Conservation (phyloP, 2,329 filamentous ascomycete species). For the Metarhizium humberi region DNA sequence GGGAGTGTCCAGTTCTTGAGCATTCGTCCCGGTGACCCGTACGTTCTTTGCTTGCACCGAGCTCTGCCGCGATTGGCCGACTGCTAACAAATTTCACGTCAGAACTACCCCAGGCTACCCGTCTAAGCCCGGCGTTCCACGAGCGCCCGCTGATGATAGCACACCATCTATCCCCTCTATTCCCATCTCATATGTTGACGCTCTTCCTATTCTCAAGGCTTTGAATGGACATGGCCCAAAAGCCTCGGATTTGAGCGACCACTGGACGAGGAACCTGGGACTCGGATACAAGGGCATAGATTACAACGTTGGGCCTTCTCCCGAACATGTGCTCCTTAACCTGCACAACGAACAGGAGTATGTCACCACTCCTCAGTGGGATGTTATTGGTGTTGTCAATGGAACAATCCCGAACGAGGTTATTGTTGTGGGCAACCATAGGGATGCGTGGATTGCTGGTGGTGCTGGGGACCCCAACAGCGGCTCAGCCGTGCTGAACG, state of each 20-base stretch:
- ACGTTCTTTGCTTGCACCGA: conserved; percentile 8
- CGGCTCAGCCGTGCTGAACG: conserved; percentile 70
- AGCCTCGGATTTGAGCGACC: conserved; percentile 61
- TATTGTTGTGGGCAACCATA: conserved; percentile 82
- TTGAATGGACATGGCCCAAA: conserved; percentile 82
- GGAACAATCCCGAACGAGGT: conserved; percentile 79
- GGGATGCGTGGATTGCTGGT: conserved; percentile 84
- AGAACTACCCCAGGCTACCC: conserved; percentile 85
- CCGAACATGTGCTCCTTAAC: conserved; percentile 61
- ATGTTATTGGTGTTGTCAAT: conserved; percentile 88
- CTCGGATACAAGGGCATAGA: conserved; percentile 71
- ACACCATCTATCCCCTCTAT: conserved; percentile 84
- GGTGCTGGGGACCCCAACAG: conserved; percentile 77
- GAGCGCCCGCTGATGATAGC: conserved; percentile 57
- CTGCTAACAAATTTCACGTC: not conserved
- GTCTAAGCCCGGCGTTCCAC: conserved; percentile 79
- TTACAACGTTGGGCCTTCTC: conserved; percentile 79
- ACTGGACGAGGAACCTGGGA: conserved; percentile 62
- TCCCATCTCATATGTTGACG: conserved; percentile 82
- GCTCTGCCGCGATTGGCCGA: not conserved
- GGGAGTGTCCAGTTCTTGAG: conserved; percentile 80
- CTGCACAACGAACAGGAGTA: conserved; percentile 75
- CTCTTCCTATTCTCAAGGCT: conserved; percentile 76
- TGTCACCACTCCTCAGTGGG: conserved; percentile 73
- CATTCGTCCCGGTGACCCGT: conserved; percentile 60